Evolutionary conservation across 2,329 filamentous ascomycete species (phyloP).

Genomic region (Colletotrichum sp.): DNA sequence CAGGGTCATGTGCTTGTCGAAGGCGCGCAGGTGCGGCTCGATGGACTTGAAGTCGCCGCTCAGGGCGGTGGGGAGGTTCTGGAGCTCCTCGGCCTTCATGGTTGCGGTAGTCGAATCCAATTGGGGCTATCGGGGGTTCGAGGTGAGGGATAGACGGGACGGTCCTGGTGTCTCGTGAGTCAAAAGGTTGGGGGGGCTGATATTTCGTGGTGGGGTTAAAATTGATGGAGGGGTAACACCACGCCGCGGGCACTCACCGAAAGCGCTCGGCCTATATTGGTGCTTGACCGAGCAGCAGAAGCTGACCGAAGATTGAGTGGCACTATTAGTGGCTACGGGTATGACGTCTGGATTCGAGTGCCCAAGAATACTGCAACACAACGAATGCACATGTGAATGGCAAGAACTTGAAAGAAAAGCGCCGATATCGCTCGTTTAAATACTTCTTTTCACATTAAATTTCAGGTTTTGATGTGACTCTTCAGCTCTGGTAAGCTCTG

Average conservation of each 20-base stretch:
- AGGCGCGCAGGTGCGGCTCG: conserved; percentile 73
- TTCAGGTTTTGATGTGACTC: background rate
- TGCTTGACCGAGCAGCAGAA: background rate
- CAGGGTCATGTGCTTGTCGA: conserved; percentile 87
- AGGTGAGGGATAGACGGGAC: background rate
- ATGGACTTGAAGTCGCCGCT: conserved; percentile 81
- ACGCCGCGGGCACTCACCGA: conserved; percentile 2
- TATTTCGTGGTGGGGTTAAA: conserved; percentile 22
- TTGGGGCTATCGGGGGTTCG: conserved; percentile 5
- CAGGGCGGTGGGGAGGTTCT: conserved; percentile 54
- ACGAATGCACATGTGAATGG: fast-evolving
- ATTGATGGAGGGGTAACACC: conserved; percentile 20
- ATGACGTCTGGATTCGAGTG: background rate
- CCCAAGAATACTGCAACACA: background rate
- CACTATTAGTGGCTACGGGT: background rate
- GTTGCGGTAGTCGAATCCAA: conserved; percentile 27
- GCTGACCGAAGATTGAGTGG: background rate
- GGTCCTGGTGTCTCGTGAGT: conserved; percentile 21
- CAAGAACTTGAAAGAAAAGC: fast-evolving
- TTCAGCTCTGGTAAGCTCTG: background rate
- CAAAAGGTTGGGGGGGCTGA: conserved; percentile 19
- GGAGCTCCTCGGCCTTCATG: conserved; percentile 64
- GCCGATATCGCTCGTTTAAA: background rate
- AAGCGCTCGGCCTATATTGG: conserved; percentile 5
- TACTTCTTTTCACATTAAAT: background rate